Conservation (phyloP, 108 stramenopile species). For the Craspedostauros australis region DNA sequence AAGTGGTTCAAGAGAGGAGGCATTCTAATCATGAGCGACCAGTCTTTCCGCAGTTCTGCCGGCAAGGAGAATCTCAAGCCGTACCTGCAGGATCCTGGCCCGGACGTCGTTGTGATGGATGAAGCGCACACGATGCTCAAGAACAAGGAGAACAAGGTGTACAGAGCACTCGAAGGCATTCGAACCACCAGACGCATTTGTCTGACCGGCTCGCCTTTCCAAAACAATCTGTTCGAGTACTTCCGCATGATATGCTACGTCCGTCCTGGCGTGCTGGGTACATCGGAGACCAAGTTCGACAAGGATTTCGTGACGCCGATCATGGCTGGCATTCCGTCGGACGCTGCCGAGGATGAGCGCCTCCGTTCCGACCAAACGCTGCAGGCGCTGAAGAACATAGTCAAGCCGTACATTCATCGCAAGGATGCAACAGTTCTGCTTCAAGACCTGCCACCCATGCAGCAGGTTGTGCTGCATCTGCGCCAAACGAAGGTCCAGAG, state of each 20-base stretch:
- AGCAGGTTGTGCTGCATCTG: conserved; percentile 56
- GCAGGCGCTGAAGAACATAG: conserved; percentile 23
- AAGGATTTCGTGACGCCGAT: conserved; percentile 44
- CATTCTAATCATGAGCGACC: conserved; percentile 38
- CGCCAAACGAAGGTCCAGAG: conserved; percentile 54
- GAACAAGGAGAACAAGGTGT: conserved; percentile 31
- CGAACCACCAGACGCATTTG: conserved; percentile 44
- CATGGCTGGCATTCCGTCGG: conserved; percentile 39
- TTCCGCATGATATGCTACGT: conserved; percentile 55
- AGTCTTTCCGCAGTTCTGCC: conserved; percentile 23
- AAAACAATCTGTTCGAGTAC: conserved; percentile 56
- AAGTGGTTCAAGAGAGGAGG: conserved; percentile 53
- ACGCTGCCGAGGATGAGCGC: conserved; percentile 4
- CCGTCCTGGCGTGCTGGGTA: conserved; percentile 37
- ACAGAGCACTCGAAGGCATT: conserved; percentile 34
- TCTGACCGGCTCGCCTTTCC: conserved; percentile 57
- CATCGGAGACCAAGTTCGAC: conserved; percentile 36
- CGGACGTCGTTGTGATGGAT: conserved; percentile 59
- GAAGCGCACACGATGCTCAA: conserved; percentile 71
- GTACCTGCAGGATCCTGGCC: conserved; percentile 26
- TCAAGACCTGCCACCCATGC: conserved; percentile 49
- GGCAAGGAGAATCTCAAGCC: conserved; percentile 4
- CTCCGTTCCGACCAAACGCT: not conserved
- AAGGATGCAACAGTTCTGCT: conserved; percentile 37
- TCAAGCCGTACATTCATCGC: conserved; percentile 51